Evolutionary conservation across 2,329 filamentous ascomycete genomes (phyloP).

Genomic region (Capronia coronata): DNA sequence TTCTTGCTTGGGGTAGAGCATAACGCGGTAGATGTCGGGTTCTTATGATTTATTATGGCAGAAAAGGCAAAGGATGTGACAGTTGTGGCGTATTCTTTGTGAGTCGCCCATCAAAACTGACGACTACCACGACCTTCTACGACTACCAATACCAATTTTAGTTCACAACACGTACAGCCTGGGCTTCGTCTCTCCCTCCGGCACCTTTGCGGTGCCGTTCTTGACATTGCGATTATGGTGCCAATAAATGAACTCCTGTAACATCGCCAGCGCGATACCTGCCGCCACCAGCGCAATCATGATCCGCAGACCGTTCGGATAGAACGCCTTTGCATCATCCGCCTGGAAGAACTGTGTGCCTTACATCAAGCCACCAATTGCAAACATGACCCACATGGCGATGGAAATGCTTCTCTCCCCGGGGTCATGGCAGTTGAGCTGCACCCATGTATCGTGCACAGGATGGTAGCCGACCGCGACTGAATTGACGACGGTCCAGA

Average conservation of each 20-base stretch:
- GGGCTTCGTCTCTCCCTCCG: not conserved
- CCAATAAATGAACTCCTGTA: slow-evolving; percentile 39
- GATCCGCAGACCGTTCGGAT: slow-evolving; percentile 40
- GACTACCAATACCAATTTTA: too few species aligned
- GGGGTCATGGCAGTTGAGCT: slow-evolving; percentile 50
- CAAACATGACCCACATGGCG: slow-evolving; percentile 2
- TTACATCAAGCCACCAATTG: not conserved
- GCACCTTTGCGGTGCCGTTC: slow-evolving; percentile 14
- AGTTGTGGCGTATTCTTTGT: too few species aligned
- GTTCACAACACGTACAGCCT: not conserved
- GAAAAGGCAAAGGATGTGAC: too few species aligned
- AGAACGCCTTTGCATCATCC: slow-evolving; percentile 23
- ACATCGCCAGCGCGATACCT: slow-evolving; percentile 38
- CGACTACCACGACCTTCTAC: too few species aligned
- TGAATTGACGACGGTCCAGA: slow-evolving; percentile 39
- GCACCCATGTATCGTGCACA: slow-evolving; percentile 57
- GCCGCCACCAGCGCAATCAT: slow-evolving; percentile 43
- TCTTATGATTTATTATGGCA: too few species aligned
- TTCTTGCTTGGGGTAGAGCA: too few species aligned
- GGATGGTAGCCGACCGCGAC: slow-evolving; percentile 53
- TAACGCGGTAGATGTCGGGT: too few species aligned
- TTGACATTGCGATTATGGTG: slow-evolving; percentile 35
- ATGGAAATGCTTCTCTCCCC: slow-evolving; percentile 39
- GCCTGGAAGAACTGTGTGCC: not conserved
- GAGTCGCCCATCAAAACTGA: too few species aligned